Base-by-base conservation (phyloP, 139 green algal genomes). In the Chlorella sp. region DNA sequence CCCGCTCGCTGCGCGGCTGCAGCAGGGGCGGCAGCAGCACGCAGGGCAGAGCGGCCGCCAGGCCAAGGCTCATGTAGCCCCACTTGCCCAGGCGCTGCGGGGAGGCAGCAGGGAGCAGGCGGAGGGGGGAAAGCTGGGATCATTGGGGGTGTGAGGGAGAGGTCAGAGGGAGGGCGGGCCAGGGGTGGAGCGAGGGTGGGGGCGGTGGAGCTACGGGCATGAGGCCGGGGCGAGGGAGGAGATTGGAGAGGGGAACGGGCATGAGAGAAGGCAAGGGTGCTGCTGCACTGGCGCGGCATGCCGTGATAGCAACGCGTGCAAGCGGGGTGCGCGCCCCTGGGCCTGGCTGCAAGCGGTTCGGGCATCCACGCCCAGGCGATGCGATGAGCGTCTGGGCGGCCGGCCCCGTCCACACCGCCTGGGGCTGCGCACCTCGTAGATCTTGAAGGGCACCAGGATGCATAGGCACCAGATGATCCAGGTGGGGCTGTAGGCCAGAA, bases 401-500 rank as follows among this genome's bases (percentile, higher is more conserved):
- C 64, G 5, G 64, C 64, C 2, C 21, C 26, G 24, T 36, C 2
- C 21, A 34, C 12, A 28, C 42, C 57, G 12, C 42, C 57, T 28
- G 5, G 11, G 64, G n/a, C 32, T 1, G 19, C 79, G 34, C 73
- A 99, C 97, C 93, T 99, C 96, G 85, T 98, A 99, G 14, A 99
- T 89, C 71, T 96, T 92, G 75, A 99, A 97, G 11, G 96, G 95
- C 36, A 99, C 98, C 21, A 99, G 85, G 42, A 99, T 94, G 36
- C 94, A 95, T 1, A 99, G 92, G 24, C 94, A 94, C 96, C 95
- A 98, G 0, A 93, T 88, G 68, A 99, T 99, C 97, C 97, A 99
- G 53, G 97, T 95, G 0, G 96, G 96, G 60, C 94, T 97, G 94
- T 99, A 99, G 0, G 83, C 86, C 28, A 99, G 93, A 88, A 98